phyloP scores from a whole-genome alignment of 176 grass and related monocot species.

The Themeda triandra region DNA sequence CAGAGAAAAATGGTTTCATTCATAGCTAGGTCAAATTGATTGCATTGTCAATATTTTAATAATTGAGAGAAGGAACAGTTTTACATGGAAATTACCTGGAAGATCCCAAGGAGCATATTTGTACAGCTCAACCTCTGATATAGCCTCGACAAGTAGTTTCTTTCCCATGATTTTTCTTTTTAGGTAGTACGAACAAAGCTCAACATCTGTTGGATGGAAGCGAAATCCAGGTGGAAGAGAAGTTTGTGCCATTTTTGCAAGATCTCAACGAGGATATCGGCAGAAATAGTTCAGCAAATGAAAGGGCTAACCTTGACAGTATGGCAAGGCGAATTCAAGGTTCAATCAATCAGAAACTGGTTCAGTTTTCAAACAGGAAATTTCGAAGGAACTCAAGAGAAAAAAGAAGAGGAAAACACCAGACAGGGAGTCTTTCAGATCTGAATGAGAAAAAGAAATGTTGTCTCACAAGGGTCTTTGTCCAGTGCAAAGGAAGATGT shows the following conservation, averaged over 20 bases:
- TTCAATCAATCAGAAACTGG: background rate
- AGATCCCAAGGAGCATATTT: conserved; percentile 93
- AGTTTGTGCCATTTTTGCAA: conserved; percentile 57
- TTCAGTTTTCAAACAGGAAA: background rate
- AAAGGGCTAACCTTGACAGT: background rate
- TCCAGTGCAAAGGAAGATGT: background rate
- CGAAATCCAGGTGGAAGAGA: conserved; percentile 72
- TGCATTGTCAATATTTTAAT: background rate
- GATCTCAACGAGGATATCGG: background rate
- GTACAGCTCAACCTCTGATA: conserved; percentile 77
- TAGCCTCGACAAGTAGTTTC: conserved; percentile 54
- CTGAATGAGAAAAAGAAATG: background rate
- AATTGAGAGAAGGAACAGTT: background rate
- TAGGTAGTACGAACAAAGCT: conserved; percentile 76
- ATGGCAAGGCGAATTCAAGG: background rate
- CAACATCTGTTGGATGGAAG: conserved; percentile 91
- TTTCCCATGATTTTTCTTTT: conserved; percentile 85
- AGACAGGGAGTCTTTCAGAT: background rate
- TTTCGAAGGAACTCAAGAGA: conserved; percentile 7
- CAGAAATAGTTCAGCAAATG: background rate
- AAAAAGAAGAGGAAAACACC: background rate
- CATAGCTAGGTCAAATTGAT: background rate
- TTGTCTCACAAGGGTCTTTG: background rate
- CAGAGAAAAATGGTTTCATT: background rate
- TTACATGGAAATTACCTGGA: conserved; percentile 40